Evolutionary conservation across 441 rosid species (phyloP), one percentile per base, ranked within the genome.

Genomic region (Manihot esculenta): DNA sequence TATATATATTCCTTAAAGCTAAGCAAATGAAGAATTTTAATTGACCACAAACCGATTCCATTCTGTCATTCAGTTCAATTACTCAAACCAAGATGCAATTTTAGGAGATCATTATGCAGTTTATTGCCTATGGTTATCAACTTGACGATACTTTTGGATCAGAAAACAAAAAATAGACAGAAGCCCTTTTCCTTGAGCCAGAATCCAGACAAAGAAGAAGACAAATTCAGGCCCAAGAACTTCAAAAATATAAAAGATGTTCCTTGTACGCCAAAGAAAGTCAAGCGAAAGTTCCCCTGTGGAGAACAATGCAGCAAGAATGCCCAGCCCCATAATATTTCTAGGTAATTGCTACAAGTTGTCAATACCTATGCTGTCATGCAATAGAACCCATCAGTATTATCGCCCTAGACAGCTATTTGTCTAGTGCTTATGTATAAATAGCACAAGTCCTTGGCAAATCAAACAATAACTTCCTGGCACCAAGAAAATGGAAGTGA

Each of bases 401-500:
- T 38, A 7, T 38, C 42, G 9, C 42, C 42, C 7, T 38, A 30
- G 33, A 30, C 33, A 30, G 33, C 4, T 30, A 30, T 30, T 30
- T 30, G 2, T 30, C 4, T 49, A 18, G 10, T 51, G 21, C 21
- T 5, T 51, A 20, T 2, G n/a, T 51, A 20, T 51, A 51, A 20
- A 51, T 51, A 51, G 24, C 55, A n/a, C 23, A 51, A 51, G 54
- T 3, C 8, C 24, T 8, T n/a, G 12, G 55, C 12, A 9, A 18
- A 51, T 9, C 8, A 53, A 21, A 21, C 3, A 3, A 53, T 55
- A 13, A 23, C 35, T 24, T 26, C 24, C 10, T 12, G 35, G 35
- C 30, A 38, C 13, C 57, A 49, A 57, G 47, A 62, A 65, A 48
- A 81, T 73, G 84, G 63, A 53, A 55, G 55, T 38, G 24, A 45